phyloP scores from a whole-genome alignment of 192 early-diverging fungal genomes.

The Geranomyces variabilis region DNA sequence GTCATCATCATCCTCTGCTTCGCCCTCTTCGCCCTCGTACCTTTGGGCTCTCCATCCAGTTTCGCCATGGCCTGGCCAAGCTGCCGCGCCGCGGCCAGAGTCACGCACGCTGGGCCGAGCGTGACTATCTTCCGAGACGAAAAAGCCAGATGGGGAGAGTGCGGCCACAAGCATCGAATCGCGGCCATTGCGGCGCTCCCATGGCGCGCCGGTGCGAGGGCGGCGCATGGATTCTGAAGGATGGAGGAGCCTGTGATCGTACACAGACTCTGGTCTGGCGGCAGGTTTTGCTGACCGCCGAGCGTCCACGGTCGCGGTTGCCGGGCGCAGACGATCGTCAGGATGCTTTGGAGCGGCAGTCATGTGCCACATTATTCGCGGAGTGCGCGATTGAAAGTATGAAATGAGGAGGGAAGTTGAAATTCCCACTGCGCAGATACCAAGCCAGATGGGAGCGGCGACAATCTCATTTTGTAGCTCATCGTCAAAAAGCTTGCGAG shows the following conservation, averaged over 20 bases:
- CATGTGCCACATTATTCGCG: background rate
- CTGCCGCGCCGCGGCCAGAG: too few relatives aligned
- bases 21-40: background rate
- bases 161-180: conserved; percentile 1
- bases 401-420: background rate
- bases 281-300: background rate
- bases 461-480: background rate
- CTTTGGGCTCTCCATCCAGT: background rate
- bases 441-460: background rate
- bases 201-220: background rate
- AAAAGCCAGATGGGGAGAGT: background rate
- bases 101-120: too few relatives aligned
- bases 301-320: background rate
- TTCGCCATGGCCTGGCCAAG: too few relatives aligned
- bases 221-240: background rate
- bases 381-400: background rate
- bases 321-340: background rate
- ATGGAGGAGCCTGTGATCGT: background rate
- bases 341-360: background rate
- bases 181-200: background rate
- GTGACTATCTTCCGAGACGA: conserved; percentile 4
- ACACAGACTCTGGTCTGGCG: background rate
- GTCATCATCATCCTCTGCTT: background rate
- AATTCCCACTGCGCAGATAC: background rate
- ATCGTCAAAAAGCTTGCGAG: background rate